Evolutionary conservation across 208 protist species (phyloP).

Genomic region (Herpetomonas samuelpessoai): DNA sequence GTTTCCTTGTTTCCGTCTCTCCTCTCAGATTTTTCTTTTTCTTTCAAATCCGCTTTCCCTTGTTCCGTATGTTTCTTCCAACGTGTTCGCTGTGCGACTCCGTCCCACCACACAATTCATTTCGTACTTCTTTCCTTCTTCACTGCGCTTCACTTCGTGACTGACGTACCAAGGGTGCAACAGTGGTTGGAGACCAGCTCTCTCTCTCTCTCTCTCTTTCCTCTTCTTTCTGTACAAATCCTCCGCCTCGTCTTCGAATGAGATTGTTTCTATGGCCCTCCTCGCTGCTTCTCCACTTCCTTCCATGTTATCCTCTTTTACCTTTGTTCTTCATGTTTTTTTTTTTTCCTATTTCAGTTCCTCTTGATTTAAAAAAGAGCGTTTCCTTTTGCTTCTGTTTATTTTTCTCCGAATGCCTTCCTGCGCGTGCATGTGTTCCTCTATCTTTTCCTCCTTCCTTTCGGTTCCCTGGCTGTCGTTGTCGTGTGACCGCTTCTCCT

Average conservation of each 20-base stretch:
- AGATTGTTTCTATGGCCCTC: conserved; percentile 9
- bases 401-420: too few relatives aligned
- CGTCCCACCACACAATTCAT: too few relatives aligned
- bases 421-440: too few relatives aligned
- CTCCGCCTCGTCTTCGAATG: not conserved
- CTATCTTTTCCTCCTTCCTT: too few relatives aligned
- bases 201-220: conserved; percentile 7
- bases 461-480: too few relatives aligned
- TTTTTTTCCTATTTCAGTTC: conserved; percentile 13
- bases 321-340: conserved; percentile 19
- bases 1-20: too few relatives aligned
- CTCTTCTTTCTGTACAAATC: conserved; percentile 3
- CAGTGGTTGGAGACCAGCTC: not conserved
- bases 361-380: not conserved
- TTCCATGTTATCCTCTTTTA: not conserved
- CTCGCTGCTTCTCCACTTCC: not conserved
- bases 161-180: conserved; percentile 1
- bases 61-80: too few relatives aligned
- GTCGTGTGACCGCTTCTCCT: too few relatives aligned
- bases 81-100: too few relatives aligned
- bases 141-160: not conserved
- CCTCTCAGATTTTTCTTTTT: too few relatives aligned
- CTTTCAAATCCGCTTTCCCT: too few relatives aligned
- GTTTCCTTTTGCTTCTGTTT: too few relatives aligned
- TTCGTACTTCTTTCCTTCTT: not conserved